Conservation (phyloP, 108 stramenopile species). For the Nannochloropsis gaditana region DNA sequence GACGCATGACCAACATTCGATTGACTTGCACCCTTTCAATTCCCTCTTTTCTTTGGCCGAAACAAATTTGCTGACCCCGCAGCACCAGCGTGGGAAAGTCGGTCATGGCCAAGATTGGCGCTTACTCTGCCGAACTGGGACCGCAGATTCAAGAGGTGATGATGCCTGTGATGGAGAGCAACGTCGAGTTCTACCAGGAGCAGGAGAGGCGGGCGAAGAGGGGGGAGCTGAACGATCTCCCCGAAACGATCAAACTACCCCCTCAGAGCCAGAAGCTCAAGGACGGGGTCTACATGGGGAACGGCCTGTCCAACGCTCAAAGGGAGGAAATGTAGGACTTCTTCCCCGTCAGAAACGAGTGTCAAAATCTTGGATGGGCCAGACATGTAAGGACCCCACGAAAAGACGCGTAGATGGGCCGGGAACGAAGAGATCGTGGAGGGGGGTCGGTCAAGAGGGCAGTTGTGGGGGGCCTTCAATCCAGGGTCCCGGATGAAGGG, state of each 20-base stretch:
- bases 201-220: not conserved
- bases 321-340: not conserved
- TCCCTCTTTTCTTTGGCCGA: not conserved
- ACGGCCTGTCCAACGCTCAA: not conserved
- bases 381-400: too few relatives aligned
- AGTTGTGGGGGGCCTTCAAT: too few relatives aligned
- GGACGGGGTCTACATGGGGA: conserved; percentile 6
- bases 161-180: conserved; percentile 3
- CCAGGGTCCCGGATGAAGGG: too few relatives aligned
- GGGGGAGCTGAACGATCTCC: not conserved
- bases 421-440: too few relatives aligned
- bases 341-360: too few relatives aligned
- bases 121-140: not conserved
- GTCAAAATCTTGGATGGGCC: too few relatives aligned
- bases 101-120: not conserved
- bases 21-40: not conserved
- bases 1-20: too few relatives aligned
- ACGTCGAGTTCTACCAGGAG: conserved; percentile 10
- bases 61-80: not conserved
- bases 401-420: too few relatives aligned
- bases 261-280: not conserved
- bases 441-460: too few relatives aligned
- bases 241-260: not conserved
- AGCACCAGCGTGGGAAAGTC: not conserved
- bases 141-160: not conserved